These are phyloP conservation scores for Cystofilobasidium macerans DNA, from an alignment of 768 basidiomycete genomes.

Conservation along the genomic window DNA sequence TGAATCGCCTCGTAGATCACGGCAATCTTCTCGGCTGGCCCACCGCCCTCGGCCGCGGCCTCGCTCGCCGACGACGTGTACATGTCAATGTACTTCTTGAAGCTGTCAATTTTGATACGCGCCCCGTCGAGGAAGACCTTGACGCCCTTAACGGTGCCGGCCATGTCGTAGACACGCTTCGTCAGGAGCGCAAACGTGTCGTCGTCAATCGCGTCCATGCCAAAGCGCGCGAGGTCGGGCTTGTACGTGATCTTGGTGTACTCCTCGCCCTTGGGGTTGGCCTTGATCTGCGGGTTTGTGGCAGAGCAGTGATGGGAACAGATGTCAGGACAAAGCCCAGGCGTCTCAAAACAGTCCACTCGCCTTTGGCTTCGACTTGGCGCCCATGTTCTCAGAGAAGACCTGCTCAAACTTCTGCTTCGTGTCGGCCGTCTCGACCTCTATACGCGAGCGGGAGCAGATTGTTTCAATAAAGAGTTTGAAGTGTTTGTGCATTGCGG, in stretches of 20 bases:
- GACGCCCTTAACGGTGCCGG: slow-evolving; percentile 83
- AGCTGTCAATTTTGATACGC: slow-evolving; percentile 86
- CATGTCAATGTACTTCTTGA: slow-evolving; percentile 89
- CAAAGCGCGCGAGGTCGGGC: slow-evolving; percentile 83
- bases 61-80: slow-evolving; percentile 64
- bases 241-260: slow-evolving; percentile 86
- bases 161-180: slow-evolving; percentile 93
- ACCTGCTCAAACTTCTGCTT: slow-evolving; percentile 91
- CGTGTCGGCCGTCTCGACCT: slow-evolving; percentile 88
- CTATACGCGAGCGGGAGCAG: slow-evolving; percentile 27
- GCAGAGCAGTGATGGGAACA: not conserved
- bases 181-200: slow-evolving; percentile 79
- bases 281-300: slow-evolving; percentile 52
- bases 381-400: slow-evolving; percentile 87
- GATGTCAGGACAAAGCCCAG: slow-evolving; percentile 24
- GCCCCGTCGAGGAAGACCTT: slow-evolving; percentile 83
- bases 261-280: slow-evolving; percentile 74
- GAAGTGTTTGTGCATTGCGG: not conserved
- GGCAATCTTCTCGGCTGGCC: slow-evolving; percentile 58
- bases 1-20: slow-evolving; percentile 71
- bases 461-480: not conserved
- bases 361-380: slow-evolving; percentile 71
- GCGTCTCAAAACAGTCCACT: no score
- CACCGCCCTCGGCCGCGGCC: slow-evolving; percentile 56
- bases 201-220: slow-evolving; percentile 76